phyloP scores from a whole-genome alignment of 2,329 filamentous ascomycete genomes.

The Zymoseptoria tritici region DNA sequence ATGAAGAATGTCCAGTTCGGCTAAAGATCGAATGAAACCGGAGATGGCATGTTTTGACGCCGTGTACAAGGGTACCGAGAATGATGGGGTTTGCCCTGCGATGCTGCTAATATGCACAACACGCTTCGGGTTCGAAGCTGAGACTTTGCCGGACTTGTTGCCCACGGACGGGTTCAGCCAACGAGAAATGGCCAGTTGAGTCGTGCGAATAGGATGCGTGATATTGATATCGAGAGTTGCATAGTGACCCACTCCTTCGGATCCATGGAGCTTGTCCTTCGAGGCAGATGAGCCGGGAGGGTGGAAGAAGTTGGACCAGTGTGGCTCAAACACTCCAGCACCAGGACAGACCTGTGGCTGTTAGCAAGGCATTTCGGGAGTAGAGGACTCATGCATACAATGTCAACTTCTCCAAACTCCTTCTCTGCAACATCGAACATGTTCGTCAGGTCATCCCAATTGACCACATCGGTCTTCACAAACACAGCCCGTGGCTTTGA shows the following conservation, averaged over 20 bases:
- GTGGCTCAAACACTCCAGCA: conserved; percentile 43
- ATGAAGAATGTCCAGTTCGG: conserved; percentile 42
- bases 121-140: conserved; percentile 37
- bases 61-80: conserved; percentile 38
- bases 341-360: conserved; percentile 39
- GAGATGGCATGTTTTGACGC: conserved; percentile 41
- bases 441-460: conserved; percentile 43
- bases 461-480: conserved; percentile 41
- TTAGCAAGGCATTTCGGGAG: conserved; percentile 27
- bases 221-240: conserved; percentile 40
- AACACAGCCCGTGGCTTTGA: conserved; percentile 35
- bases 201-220: conserved; percentile 41
- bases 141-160: conserved; percentile 26
- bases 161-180: conserved; percentile 33
- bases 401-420: conserved; percentile 42
- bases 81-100: conserved; percentile 35
- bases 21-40: conserved; percentile 45
- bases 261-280: conserved; percentile 29
- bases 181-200: conserved; percentile 41
- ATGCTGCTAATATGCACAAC: conserved; percentile 40
- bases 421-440: conserved; percentile 44
- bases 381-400: conserved; percentile 34
- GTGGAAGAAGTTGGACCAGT: conserved; percentile 43
- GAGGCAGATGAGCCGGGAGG: conserved; percentile 34
- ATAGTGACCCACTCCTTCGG: conserved; percentile 29